Conservation (phyloP, 2,329 filamentous ascomycete species). For the Cladorrhinum sp. region DNA sequence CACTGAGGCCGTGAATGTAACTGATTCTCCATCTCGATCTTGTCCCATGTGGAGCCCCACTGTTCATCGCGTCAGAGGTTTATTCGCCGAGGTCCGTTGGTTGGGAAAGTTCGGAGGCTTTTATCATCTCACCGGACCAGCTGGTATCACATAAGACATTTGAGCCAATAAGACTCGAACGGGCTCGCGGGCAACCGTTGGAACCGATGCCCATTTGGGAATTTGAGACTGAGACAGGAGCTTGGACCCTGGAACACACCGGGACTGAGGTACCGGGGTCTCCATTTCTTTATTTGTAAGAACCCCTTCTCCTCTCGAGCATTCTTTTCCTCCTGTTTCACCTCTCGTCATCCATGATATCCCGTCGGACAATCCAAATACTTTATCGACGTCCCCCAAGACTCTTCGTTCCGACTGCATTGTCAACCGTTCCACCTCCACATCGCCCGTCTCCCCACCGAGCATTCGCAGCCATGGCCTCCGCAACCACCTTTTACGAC, state of each 20-base stretch:
- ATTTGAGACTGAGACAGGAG: neutral
- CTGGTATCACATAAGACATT: neutral
- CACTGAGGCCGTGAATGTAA: neutral
- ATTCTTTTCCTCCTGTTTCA: neutral
- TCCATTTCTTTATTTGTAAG: neutral
- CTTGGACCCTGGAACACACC: neutral
- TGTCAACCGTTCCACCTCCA: neutral
- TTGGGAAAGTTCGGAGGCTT: too few relatives aligned
- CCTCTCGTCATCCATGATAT: neutral
- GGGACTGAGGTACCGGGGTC: neutral
- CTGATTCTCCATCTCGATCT: neutral
- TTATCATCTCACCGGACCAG: too few relatives aligned
- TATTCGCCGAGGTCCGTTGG: conserved; percentile 1
- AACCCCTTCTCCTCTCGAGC: neutral
- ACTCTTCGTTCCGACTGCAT: neutral
- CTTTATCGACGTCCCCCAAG: neutral
- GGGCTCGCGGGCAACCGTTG: neutral
- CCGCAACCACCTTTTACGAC: conserved; percentile 48
- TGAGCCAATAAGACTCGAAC: neutral
- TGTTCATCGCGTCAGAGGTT: neutral
- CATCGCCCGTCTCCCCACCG: neutral
- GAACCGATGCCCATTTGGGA: neutral
- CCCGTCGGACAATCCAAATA: neutral
- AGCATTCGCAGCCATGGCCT: conserved; percentile 53
- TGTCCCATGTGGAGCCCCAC: neutral